Base-by-base conservation (phyloP, 306 rosid species). In the Fagus sylvatica region DNA sequence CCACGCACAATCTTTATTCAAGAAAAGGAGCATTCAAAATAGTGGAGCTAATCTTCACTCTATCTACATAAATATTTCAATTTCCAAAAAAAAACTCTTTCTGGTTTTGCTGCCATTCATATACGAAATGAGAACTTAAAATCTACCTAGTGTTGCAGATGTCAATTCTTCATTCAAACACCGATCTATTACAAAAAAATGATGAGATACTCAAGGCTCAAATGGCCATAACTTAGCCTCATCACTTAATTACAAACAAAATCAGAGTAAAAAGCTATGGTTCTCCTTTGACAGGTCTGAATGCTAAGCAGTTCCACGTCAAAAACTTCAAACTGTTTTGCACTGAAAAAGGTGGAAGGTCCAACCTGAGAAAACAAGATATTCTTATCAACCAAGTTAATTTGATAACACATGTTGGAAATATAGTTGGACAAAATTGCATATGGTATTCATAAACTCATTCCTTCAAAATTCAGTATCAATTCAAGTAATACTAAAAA, bases 281-380 rank as follows among this genome's bases (percentile, higher is more conserved):
- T 91, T 88, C 98, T 93, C 82, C 97, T 90, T 76, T 84, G 83
- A 74, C 99, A 91, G 83, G 80, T 85, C 78, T 95, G 91, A 83
- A 95, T 72, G 87, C 91, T 85, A 59, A 93, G 74, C 65, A 95
- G 71, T 76, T 95, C 98, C 80, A 95, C 93, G 49, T 93, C 99
- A 81, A 95, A 95, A 78, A 95, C 99, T 89, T 95, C 98, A 19
- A 91, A 93, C 76, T 95, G 99, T 82, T 95, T 91, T 15, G 99
- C 49, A 88, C 99, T 91, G 90, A 95, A 95, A 78, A 95, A 95
- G 60, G 99, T 95, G 34, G 99, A 93, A 78, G 99, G 98, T 71
- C 99, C 99, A 22, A 93, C 99, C 99, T 95, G 90, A 79, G 84
- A 36, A 82, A 82, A 78, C 53, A 71, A 75, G 64, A 74, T 37